Conservation (phyloP, 2,329 filamentous ascomycete species). For the Exophiala calicioides region DNA sequence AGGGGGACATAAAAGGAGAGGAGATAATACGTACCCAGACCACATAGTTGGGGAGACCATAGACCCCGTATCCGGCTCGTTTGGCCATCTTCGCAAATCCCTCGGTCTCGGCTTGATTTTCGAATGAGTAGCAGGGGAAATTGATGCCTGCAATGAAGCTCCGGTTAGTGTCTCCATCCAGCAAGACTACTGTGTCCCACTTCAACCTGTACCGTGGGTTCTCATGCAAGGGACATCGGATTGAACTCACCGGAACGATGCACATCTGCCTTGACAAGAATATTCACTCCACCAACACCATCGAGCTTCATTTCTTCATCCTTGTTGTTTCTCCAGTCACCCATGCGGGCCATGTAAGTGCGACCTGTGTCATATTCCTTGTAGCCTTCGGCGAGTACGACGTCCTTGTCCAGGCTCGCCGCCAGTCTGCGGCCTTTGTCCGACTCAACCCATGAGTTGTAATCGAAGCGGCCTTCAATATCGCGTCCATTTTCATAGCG, state of each 20-base stretch:
- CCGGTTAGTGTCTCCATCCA: too few species aligned
- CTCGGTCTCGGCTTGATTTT: slow-evolving; percentile 98
- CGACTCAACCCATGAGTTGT: slow-evolving; percentile 98
- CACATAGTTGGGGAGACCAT: slow-evolving; percentile 93
- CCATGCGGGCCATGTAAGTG: slow-evolving; percentile 85
- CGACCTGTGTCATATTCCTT: slow-evolving; percentile 89
- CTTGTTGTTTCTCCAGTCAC: slow-evolving; percentile 89
- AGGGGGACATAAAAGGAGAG: not conserved
- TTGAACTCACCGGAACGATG: slow-evolving; percentile 76
- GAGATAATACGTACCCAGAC: slow-evolving; percentile 64
- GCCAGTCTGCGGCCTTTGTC: slow-evolving; percentile 76
- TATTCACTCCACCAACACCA: slow-evolving; percentile 95
- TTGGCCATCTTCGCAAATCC: slow-evolving; percentile 99
- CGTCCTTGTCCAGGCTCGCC: slow-evolving; percentile 72
- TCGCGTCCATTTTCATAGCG: slow-evolving; percentile 77
- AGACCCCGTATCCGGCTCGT: slow-evolving; percentile 86
- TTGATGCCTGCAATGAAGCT: slow-evolving; percentile 71
- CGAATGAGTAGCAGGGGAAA: slow-evolving; percentile 93
- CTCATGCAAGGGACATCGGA: too few species aligned
- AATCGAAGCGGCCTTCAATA: slow-evolving; percentile 96
- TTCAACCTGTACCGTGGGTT: not conserved
- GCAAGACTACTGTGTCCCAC: slow-evolving; percentile 6
- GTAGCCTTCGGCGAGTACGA: slow-evolving; percentile 91
- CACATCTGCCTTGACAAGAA: slow-evolving; percentile 95
- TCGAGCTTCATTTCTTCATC: slow-evolving; percentile 91